Evolutionary conservation across 2,329 filamentous ascomycete species (phyloP).

Genomic region (Alternaria triticimaculans): DNA sequence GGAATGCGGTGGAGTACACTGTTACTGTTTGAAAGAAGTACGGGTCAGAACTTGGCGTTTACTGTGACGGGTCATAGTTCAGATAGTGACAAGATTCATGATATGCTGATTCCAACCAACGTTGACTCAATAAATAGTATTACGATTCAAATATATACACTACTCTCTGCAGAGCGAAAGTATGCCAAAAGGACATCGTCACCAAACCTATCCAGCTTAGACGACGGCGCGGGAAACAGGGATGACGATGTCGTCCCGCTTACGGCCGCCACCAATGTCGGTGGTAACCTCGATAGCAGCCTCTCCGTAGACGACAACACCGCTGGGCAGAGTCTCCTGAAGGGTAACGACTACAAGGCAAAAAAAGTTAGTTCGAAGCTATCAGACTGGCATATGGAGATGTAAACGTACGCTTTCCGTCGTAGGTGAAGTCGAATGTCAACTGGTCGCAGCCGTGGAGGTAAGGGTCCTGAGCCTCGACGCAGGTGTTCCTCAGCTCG

Average conservation of each 20-base stretch:
- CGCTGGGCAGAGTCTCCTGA: neutral
- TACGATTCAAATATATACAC: neutral
- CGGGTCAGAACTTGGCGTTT: neutral
- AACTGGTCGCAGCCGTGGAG: neutral
- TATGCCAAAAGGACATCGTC: neutral
- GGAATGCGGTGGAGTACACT: constrained; percentile 59
- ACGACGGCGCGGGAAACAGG: neutral
- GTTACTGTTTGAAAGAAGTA: constrained; percentile 45
- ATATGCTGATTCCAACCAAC: neutral
- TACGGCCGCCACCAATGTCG: neutral
- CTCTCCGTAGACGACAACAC: neutral
- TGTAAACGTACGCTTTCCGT: neutral
- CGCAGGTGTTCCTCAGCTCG: neutral
- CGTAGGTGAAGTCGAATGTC: neutral
- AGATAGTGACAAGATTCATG: neutral
- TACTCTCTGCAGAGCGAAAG: neutral
- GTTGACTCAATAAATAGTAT: neutral
- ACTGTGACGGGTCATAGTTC: neutral
- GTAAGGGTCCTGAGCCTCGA: neutral
- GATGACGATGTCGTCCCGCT: neutral
- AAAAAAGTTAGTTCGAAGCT: neutral
- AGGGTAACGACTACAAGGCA: neutral
- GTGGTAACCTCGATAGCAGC: neutral
- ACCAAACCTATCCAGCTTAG: neutral
- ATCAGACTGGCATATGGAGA: neutral